These are phyloP conservation scores for Xylaria sp. DNA, from an alignment of 2,329 filamentous ascomycete species.

Conservation along the genomic window DNA sequence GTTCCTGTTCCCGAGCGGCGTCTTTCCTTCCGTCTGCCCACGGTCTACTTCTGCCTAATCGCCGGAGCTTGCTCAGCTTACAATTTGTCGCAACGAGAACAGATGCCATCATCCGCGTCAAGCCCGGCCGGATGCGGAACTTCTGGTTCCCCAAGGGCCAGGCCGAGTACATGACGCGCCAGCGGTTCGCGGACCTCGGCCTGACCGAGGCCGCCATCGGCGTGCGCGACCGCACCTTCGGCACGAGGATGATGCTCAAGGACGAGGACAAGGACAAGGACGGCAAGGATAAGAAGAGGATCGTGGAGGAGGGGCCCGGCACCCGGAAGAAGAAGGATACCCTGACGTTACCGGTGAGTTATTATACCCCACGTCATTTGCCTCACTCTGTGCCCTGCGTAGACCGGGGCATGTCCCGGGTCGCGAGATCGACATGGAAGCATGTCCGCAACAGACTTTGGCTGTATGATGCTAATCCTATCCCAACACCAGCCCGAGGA, in stretches of 20 bases:
- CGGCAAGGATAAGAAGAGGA: constrained; percentile 1
- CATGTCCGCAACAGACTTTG: background rate
- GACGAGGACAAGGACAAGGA: constrained; percentile 10
- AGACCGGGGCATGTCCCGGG: too few relatives aligned
- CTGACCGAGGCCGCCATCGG: constrained; percentile 38
- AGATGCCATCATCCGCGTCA: constrained; percentile 42
- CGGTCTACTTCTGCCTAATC: background rate
- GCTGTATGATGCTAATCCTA: constrained; percentile 1
- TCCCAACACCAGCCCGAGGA: constrained; percentile 38
- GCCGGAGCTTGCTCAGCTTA: background rate
- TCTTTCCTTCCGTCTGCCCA: background rate
- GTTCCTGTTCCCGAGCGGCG: too few relatives aligned
- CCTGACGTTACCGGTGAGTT: constrained; percentile 31
- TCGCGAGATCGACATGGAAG: too few relatives aligned
- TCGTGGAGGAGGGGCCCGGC: constrained; percentile 8
- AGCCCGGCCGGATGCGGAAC: constrained; percentile 40
- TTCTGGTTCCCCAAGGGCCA: constrained; percentile 37
- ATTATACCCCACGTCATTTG: too few relatives aligned
- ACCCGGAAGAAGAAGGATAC: constrained; percentile 30
- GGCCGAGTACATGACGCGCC: constrained; percentile 40
- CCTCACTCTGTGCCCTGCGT: background rate
- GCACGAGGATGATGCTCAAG: constrained; percentile 23
- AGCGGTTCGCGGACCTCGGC: constrained; percentile 37
- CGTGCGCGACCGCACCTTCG: constrained; percentile 39
- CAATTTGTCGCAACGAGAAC: background rate